Conservation (phyloP, 805 yeast species). For the Wickerhamomyces chaumierensis region DNA sequence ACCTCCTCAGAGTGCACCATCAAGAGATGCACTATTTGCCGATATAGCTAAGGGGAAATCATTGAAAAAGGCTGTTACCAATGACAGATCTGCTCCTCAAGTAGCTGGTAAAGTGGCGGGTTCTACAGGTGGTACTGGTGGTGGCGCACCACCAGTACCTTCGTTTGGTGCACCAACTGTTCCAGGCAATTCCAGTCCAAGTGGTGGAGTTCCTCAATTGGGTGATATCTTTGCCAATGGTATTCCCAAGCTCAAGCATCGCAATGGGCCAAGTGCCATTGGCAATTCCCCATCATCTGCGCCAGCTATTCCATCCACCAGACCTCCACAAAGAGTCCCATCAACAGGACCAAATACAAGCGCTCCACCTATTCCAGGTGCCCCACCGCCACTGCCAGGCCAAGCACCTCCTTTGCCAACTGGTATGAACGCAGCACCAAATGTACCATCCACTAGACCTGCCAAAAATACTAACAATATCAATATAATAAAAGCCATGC, state of each 20-base stretch:
- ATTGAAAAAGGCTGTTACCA: slow-evolving; percentile 53
- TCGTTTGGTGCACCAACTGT: slow-evolving; percentile 2
- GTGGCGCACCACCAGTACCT: slow-evolving; percentile 24
- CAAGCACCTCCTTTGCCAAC: slow-evolving; percentile 12
- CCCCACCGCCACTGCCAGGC: slow-evolving; percentile 4
- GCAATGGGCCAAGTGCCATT: slow-evolving; percentile 1
- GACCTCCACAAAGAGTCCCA: slow-evolving; percentile 24
- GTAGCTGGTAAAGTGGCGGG: slow-evolving; percentile 24
- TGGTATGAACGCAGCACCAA: slow-evolving; percentile 3
- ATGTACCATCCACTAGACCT: slow-evolving; percentile 2
- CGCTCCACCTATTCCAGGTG: slow-evolving; percentile 11
- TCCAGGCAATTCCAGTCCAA: slow-evolving; percentile 12
- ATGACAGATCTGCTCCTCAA: slow-evolving; percentile 54
- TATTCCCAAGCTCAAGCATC: slow-evolving; percentile 16
- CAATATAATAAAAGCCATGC: no score
- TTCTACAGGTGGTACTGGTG: background rate
- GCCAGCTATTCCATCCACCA: slow-evolving; percentile 2
- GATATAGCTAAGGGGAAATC: slow-evolving; percentile 67
- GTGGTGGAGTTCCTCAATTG: slow-evolving; percentile 12
- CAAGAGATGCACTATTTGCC: slow-evolving; percentile 54
- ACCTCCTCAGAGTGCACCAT: slow-evolving; percentile 23
- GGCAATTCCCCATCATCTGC: slow-evolving; percentile 19
- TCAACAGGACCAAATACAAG: slow-evolving; percentile 6
- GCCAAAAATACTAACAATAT: slow-evolving; percentile 4
- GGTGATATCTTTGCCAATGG: slow-evolving; percentile 18